These are phyloP conservation scores for Candida sanyiensis DNA, from an alignment of 805 yeast genomes.

Conservation along the genomic window DNA sequence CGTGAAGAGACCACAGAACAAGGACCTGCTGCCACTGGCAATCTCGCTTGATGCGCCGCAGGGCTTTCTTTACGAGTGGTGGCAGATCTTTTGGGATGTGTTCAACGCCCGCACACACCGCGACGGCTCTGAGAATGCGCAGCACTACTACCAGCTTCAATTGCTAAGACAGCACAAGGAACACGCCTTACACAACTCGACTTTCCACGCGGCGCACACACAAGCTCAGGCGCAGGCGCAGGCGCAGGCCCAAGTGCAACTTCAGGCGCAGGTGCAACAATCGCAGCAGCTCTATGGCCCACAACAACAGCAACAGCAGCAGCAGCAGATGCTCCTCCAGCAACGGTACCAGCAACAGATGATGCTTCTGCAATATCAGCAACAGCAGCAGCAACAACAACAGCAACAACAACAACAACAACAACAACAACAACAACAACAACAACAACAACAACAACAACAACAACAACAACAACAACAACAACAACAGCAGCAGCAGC, in stretches of 20 bases:
- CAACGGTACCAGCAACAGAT: constrained; percentile 25
- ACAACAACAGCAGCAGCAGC: constrained; percentile 3
- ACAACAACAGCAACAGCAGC: constrained; percentile 12
- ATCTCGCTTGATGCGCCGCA: constrained; percentile 77
- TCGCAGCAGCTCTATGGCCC: constrained; percentile 3
- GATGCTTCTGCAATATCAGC: constrained; percentile 8
- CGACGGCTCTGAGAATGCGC: constrained; percentile 57
- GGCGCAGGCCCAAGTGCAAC: constrained; percentile 18
- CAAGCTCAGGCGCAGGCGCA: constrained; percentile 32
- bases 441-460: constrained; percentile 2
- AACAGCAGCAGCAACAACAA: constrained; percentile 7
- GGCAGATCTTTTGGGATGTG: constrained; percentile 94
- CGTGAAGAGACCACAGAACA: constrained; percentile 23
- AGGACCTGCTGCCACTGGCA: constrained; percentile 43
- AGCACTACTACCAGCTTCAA: constrained; percentile 65
- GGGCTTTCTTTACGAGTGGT: constrained; percentile 89
- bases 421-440: background rate
- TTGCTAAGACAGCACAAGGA: constrained; percentile 54
- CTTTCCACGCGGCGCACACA: constrained; percentile 39
- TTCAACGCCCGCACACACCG: constrained; percentile 73
- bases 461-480: constrained; percentile 11
- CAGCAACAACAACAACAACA: background rate
- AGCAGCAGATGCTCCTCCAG: constrained; percentile 25
- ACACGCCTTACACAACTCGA: constrained; percentile 41
- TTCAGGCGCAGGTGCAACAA: constrained; percentile 12